A percentile compares a stretch with the other conserved stretches of the same genome.
Evolutionary conservation across 371 early-diverging fungal species (phyloP).

Genomic region (Mucor racemosus): DNA sequence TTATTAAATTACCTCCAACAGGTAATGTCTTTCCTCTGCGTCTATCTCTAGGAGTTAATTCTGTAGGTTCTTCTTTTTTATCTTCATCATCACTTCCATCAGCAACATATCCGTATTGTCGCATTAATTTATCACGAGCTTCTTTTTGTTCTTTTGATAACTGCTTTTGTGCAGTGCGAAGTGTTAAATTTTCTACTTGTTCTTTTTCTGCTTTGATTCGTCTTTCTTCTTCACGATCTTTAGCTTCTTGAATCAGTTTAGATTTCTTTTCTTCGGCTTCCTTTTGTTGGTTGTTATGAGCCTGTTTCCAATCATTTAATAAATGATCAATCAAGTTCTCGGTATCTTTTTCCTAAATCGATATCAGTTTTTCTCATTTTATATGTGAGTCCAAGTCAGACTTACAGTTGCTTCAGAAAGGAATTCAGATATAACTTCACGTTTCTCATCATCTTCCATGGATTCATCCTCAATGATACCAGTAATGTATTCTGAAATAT

Average conservation of each 20-base stretch:
- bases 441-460: slow-evolving; percentile 60
- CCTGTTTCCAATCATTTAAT: slow-evolving; percentile 44
- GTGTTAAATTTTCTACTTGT: slow-evolving; percentile 19
- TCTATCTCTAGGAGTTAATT: slow-evolving; percentile 22
- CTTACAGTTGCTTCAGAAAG: slow-evolving; percentile 55
- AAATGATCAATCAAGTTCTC: slow-evolving; percentile 38
- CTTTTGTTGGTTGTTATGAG: slow-evolving; percentile 41
- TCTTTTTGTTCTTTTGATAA: slow-evolving; percentile 56
- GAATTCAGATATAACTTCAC: slow-evolving; percentile 60
- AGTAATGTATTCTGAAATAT: slow-evolving; percentile 60
- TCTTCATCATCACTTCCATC: slow-evolving; percentile 48
- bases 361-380: not conserved
- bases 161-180: slow-evolving; percentile 33
- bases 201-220: slow-evolving; percentile 27
- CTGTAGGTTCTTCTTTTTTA: slow-evolving; percentile 29
- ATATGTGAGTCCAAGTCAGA: not conserved
- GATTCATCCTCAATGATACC: slow-evolving; percentile 60
- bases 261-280: slow-evolving; percentile 44
- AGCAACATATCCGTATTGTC: slow-evolving; percentile 59
- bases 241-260: slow-evolving; percentile 37
- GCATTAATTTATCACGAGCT: slow-evolving; percentile 54
- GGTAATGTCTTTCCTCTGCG: slow-evolving; percentile 47
- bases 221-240: slow-evolving; percentile 37
- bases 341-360: slow-evolving; percentile 42
- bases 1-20: slow-evolving; percentile 21